Evolutionary conservation across 2,329 filamentous ascomycete genomes (phyloP), one percentile per base, ranked within the genome.

Genomic region (Endothia cerciana): DNA sequence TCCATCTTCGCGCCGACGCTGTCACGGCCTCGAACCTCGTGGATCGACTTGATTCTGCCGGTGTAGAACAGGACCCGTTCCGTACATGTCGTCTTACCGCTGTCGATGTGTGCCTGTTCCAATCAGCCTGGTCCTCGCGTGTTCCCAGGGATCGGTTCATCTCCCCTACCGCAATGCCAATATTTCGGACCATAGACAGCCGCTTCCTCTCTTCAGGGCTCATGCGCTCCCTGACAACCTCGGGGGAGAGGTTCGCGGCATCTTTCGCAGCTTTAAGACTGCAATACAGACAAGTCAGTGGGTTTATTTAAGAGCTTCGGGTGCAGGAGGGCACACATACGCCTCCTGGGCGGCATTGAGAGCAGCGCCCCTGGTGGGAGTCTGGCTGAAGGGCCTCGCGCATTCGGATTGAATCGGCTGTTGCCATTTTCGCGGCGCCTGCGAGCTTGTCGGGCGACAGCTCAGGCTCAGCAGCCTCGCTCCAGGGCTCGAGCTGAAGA

Each of bases 1-100:
- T 99, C 95, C 95, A 99, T 99, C 83, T 99, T 99, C 68, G 95
- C 95, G 70, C 95, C 95, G 49, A 97, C 93, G 43, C 91, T 88
- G 85, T 99, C 95, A 76, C 94, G 94, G 67, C 93, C 93, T 74
- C 95, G 88, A 53, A 99, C 95, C 81, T 99, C 95, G 82, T 99
- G 95, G 74, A 99, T 98, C 40, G 92, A 87, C 77, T 96, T 96
- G 81, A 97, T 97, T 76, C 95, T 91, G 71, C 95, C 95, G 64
- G 95, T 98, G 80, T 99, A 99, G 86, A 94, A 99, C 65, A 99
- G 90, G 55, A 99, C 93, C 78, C 95, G 91, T 81, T 99, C 95
- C 65, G 94, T 98, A 69, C 89, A 92, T 45, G 95, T 99, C 43
- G 95, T 99, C 82, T 99, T 99, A 73, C 95, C 95, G 75, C 93